Conservation (phyloP, 2,329 filamentous ascomycete species). For the Boeremia exigua region DNA sequence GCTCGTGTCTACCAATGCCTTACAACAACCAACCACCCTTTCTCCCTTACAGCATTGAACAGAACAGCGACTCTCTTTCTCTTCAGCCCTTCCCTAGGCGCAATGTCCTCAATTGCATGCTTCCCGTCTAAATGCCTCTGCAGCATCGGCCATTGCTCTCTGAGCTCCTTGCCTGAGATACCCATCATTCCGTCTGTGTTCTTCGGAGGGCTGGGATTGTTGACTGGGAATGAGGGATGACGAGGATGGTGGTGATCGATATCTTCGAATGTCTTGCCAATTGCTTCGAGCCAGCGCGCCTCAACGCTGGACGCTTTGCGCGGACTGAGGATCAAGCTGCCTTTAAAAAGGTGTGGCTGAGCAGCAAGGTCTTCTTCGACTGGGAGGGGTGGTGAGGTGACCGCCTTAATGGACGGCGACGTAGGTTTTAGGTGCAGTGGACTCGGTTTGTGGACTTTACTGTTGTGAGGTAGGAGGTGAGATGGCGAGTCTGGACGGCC, state of each 20-base stretch:
- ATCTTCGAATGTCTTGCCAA: constrained; percentile 42
- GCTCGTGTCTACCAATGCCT: constrained; percentile 46
- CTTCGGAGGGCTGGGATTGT: constrained; percentile 34
- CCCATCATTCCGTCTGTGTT: constrained; percentile 23
- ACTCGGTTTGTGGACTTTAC: constrained; percentile 38
- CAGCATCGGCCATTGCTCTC: constrained; percentile 74
- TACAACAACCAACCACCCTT: constrained; percentile 62
- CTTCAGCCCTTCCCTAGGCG: constrained; percentile 84
- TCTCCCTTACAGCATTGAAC: constrained; percentile 69
- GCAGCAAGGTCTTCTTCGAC: constrained; percentile 22
- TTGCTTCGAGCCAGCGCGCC: constrained; percentile 68
- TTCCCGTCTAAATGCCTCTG: constrained; percentile 88
- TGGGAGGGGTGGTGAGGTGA: constrained; percentile 27
- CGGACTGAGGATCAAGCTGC: constrained; percentile 69
- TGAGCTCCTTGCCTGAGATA: constrained; percentile 49
- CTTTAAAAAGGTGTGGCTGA: constrained; percentile 33
- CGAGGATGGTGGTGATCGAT: constrained; percentile 44
- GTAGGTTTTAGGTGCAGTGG: constrained; percentile 42
- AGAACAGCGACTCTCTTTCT: constrained; percentile 68
- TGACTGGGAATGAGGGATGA: constrained; percentile 15
- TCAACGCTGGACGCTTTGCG: constrained; percentile 80
- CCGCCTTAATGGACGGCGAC: constrained; percentile 31
- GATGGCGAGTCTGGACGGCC: constrained; percentile 34
- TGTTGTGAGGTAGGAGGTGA: constrained; percentile 25
- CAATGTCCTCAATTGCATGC: constrained; percentile 84